These are phyloP conservation scores for Phaseolus coccineus DNA, from an alignment of 331 rosid species.

Conservation along the genomic window DNA sequence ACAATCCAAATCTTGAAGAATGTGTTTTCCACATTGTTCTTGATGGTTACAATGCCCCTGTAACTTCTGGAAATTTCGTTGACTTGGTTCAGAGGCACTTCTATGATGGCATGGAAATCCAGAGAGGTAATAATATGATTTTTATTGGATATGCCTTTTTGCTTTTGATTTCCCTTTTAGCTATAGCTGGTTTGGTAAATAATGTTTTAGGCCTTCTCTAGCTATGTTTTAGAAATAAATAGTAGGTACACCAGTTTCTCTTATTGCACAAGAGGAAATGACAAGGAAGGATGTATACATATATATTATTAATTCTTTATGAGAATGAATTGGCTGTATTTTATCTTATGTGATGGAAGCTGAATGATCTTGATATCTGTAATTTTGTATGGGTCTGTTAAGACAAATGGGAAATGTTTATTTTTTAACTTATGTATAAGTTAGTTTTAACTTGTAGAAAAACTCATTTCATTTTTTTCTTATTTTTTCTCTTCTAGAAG, in stretches of 20 bases:
- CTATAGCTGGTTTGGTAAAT: slow-evolving; percentile 32
- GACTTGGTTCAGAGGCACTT: slow-evolving; percentile 95
- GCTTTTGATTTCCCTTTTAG: slow-evolving; percentile 19
- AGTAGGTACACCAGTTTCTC: slow-evolving; percentile 28
- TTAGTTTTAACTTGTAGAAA: no score
- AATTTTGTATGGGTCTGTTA: not conserved
- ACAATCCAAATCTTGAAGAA: slow-evolving; percentile 83
- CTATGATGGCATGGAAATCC: slow-evolving; percentile 98
- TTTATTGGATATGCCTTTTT: not conserved
- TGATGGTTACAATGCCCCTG: slow-evolving; percentile 96
- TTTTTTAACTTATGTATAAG: no score
- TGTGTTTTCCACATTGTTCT: slow-evolving; percentile 92
- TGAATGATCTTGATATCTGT: slow-evolving; percentile 16
- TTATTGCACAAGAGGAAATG: slow-evolving; percentile 21
- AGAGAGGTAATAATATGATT: slow-evolving; percentile 72
- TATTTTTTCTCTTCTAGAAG: no score
- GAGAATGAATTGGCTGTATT: not conserved
- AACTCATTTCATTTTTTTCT: no score
- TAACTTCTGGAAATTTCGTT: slow-evolving; percentile 91
- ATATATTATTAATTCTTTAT: slow-evolving; percentile 11
- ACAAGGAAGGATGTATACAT: not conserved
- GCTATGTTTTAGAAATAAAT: slow-evolving; percentile 12
- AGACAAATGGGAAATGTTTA: no score
- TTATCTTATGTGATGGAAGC: slow-evolving; percentile 10
- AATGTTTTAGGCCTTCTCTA: slow-evolving; percentile 25